phyloP scores from a whole-genome alignment of 1,284 basidiomycete species.

The Trichosporon sp. region DNA sequence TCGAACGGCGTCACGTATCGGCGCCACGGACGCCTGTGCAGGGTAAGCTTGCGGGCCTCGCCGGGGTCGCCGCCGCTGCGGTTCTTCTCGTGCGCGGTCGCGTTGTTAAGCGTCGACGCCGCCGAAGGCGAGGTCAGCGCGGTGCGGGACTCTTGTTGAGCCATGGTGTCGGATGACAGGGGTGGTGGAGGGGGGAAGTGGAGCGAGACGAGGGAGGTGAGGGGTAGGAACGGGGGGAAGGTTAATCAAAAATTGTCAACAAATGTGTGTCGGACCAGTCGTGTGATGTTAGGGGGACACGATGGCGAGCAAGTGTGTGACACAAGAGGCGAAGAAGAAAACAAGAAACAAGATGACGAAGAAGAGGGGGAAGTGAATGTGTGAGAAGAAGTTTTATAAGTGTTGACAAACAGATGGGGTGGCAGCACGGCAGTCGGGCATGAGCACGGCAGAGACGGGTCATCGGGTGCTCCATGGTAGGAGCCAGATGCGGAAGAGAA shows the following conservation, averaged over 20 bases:
- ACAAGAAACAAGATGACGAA: conserved; percentile 6
- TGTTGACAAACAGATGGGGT: conserved; percentile 6
- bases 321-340: conserved; percentile 18
- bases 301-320: conserved; percentile 8
- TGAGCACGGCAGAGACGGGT: background rate
- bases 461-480: background rate
- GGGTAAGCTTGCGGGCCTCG: conserved; percentile 28
- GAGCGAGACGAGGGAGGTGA: background rate
- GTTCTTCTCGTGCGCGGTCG: conserved; percentile 4
- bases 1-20: conserved; percentile 52
- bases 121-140: conserved; percentile 12
- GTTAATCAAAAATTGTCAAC: conserved; percentile 11
- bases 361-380: background rate
- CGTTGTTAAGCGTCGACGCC: background rate
- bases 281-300: background rate
- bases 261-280: background rate
- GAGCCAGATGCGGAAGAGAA: conserved; percentile 2
- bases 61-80: background rate
- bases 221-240: background rate
- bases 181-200: background rate
- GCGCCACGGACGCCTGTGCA: conserved; percentile 47
- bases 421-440: background rate
- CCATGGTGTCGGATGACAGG: background rate
- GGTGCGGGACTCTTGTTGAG: background rate
- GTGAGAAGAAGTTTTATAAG: background rate